Evolutionary conservation across 2,329 filamentous ascomycete genomes (phyloP).

Genomic region (Xylariaceae sp.): DNA sequence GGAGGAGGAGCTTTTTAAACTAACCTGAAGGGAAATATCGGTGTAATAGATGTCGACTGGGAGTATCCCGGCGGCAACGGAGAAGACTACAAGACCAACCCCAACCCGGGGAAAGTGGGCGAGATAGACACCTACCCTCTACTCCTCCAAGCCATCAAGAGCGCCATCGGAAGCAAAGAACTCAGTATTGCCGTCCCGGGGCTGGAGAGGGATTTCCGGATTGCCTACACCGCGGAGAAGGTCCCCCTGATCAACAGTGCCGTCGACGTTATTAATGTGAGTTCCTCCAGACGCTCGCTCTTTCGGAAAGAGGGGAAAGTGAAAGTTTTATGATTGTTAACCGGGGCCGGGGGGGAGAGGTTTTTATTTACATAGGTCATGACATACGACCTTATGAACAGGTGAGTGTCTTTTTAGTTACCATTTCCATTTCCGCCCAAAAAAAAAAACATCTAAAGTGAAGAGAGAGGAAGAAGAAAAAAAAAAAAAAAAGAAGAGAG

Average conservation of each 20-base stretch:
- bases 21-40: not conserved
- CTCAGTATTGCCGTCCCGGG: constrained; percentile 66
- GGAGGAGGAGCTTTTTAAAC: too few species aligned
- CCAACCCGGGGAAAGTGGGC: constrained; percentile 54
- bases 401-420: constrained; percentile 9
- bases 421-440: not conserved
- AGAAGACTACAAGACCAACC: constrained; percentile 59
- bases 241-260: constrained; percentile 52
- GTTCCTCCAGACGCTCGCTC: not conserved
- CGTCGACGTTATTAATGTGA: constrained; percentile 60
- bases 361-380: constrained; percentile 33
- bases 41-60: constrained; percentile 55
- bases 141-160: constrained; percentile 53
- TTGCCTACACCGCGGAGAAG: constrained; percentile 56
- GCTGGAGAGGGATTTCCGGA: constrained; percentile 53
- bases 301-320: too few species aligned
- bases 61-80: constrained; percentile 61
- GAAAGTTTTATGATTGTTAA: not conserved
- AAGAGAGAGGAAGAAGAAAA: constrained; percentile 21
- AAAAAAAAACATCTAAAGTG: constrained; percentile 39
- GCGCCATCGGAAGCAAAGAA: constrained; percentile 53
- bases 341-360: not conserved
- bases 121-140: constrained; percentile 60
- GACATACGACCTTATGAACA: constrained; percentile 31
- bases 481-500: too few species aligned